Evolutionary conservation across 2,329 filamentous ascomycete species (phyloP), one percentile per base, ranked within the genome.

Genomic region (Botrytis aclada): DNA sequence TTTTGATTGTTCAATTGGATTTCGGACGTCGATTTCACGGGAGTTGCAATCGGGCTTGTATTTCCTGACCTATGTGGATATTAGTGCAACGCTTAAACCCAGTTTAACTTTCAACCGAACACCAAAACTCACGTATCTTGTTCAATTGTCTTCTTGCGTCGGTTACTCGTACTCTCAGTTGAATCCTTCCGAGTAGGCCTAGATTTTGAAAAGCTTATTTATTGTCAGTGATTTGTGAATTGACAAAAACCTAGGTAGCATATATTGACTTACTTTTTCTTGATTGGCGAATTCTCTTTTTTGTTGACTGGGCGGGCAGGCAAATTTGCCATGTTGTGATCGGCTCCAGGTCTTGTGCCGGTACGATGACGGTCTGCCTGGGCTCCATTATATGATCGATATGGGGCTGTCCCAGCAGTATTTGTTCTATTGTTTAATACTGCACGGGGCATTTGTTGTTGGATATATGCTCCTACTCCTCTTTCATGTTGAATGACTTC

Each of bases 271-370:
- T 60, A 73, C 65, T 0, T 43, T 8, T 34, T 32, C 41, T 54
- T 71, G 37, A 60, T 60, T 45, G 73, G 69, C 12, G 66, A 72
- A 61, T 69, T 70, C n/a, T 74, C 74, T 39, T 72, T 72, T 51
- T n/a, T 39, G 22, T 63, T 64, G 20, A 9, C 51, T 32, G 66
- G n/a, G 22, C 39, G 37, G 29, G 14, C 34, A 14, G 54, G 29
- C 12, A 61, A 25, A 45, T 61, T 70, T 61, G 47, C 8, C 47
- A 67, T 22, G n/a, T 12, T 32, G 18, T 18, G n/a, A 67, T n/a
- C 47, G 29, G 10, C 3, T 41, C 45, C 65, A 56, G n/a, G 37
- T 25, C 3, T 67, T 29, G 65, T 22, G 7, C 51, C 39, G 3
- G 9, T 18, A 41, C 37, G 39, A 70, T 61, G n/a, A n/a, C 37